A percentile compares a stretch with the other conserved stretches of the same genome.
These are phyloP conservation scores for Lachnellula arida DNA, from an alignment of 2,329 filamentous ascomycete species.

Conservation along the genomic window DNA sequence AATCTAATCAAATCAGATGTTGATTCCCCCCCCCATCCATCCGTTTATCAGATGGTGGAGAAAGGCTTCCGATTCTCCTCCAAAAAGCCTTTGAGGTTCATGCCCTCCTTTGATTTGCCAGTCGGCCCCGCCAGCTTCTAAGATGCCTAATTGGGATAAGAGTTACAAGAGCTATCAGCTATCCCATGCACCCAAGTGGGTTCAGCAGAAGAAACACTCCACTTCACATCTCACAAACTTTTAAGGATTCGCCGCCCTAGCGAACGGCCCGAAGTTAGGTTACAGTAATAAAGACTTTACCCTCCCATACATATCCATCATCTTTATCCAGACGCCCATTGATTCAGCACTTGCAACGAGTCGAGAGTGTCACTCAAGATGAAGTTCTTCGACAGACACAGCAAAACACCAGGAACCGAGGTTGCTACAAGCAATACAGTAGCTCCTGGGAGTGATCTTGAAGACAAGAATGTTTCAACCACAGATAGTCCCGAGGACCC, in stretches of 20 bases:
- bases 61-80: neutral
- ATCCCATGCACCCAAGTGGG: constrained; percentile 1
- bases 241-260: neutral
- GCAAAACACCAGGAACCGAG: too few species aligned
- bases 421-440: neutral
- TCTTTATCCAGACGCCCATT: neutral
- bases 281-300: neutral
- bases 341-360: neutral
- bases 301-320: too few species aligned
- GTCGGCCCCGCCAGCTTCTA: neutral
- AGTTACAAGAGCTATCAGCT: neutral
- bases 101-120: neutral
- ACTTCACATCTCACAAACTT: neutral
- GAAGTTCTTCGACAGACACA: constrained; percentile 1
- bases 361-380: neutral
- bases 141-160: neutral
- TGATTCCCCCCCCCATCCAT: neutral
- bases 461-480: neutral
- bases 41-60: neutral
- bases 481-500: neutral
- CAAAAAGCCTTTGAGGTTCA: too few species aligned
- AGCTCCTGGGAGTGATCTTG: neutral
- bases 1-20: constrained; percentile 1
- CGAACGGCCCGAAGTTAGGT: neutral
- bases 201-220: neutral